phyloP scores from a whole-genome alignment of 441 rosid species.

The Eruca vesicaria region DNA sequence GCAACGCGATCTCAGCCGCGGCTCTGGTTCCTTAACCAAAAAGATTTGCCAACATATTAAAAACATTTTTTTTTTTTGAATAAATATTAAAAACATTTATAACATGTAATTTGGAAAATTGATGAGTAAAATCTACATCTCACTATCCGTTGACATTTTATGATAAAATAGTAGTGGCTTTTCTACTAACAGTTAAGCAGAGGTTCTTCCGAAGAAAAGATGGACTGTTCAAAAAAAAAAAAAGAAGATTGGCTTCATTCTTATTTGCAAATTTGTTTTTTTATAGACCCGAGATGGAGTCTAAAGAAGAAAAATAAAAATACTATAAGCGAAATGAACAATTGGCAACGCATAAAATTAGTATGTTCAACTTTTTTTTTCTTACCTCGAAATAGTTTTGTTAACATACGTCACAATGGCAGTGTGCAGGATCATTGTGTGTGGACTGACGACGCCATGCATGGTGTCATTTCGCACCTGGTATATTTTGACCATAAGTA shows the following conservation, averaged over 20 bases:
- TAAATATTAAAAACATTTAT: slow-evolving; percentile 7
- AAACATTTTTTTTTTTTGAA: too few relatives aligned
- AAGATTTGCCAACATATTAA: not conserved
- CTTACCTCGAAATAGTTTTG: not conserved
- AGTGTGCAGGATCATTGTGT: not conserved
- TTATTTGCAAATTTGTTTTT: not conserved
- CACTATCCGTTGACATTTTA: not conserved
- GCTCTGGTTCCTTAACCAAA: slow-evolving; percentile 4
- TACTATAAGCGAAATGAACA: not conserved
- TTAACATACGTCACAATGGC: not conserved
- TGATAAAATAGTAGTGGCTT: not conserved
- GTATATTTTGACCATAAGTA: slow-evolving; percentile 7
- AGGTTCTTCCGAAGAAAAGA: not conserved
- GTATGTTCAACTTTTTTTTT: not conserved
- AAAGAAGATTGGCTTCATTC: not conserved
- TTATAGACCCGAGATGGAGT: not conserved
- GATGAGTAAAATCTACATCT: not conserved
- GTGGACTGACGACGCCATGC: slow-evolving; percentile 13
- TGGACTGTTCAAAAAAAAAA: too few relatives aligned
- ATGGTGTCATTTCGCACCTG: slow-evolving; percentile 19
- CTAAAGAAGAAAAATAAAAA: not conserved
- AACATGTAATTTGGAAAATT: slow-evolving; percentile 1
- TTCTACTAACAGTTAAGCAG: not conserved
- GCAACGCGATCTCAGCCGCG: slow-evolving; percentile 15
- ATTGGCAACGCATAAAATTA: not conserved